Base-by-base conservation (phyloP, 768 basidiomycete genomes). In the Lactifluus piperatus region DNA sequence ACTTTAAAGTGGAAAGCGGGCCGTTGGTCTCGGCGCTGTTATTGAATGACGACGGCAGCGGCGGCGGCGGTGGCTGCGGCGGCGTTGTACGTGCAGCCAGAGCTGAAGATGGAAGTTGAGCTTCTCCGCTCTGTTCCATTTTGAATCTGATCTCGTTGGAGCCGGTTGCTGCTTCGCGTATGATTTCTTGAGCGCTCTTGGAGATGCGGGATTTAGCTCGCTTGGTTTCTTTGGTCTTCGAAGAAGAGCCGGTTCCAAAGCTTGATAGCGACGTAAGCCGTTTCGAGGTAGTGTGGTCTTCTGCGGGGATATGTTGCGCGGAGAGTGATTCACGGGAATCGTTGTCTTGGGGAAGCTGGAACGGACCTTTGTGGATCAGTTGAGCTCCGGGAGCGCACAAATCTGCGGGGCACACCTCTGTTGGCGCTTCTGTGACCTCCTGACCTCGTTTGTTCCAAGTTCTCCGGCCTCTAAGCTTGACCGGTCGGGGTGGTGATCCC, bases 381-480 rank as follows among this genome's bases (percentile, higher is more conserved):
- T 60, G 53, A 37, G 48, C 11, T 4, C 27, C 27, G 26, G 16
- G 18, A 10, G 24, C 32, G 13, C 14, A 14, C 27, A 13, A 27
- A 46, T 27, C 7, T n/a, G 34, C 14, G 18, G 50, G 37, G 26
- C 48, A 30, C 29, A 64, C 61, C 36, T 61, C 52, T 16, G 27
- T 24, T 24, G 11, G 22, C 43, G 43, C 44, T 51, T 48, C 61
- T 9, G 45, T 53, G 41, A 64, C 55, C 61, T 64, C 63, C 49
- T 61, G 61, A 47, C 63, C 63, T 54, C 60, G 63, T 57, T 62
- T 64, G 39, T 62, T 56, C 63, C 63, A 64, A 43, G 51, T 63
- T 41, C 63, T 56, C 37, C 63, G 51, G 6, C 63, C 63, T 53
- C 61, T 30, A 36, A 62, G 57, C 26, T 58, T 62, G 60, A 51